Percentiles rank a stretch among this genome's conserved stretches.
Conservation (phyloP, 306 rosid species). For the Prunus dulcis region DNA sequence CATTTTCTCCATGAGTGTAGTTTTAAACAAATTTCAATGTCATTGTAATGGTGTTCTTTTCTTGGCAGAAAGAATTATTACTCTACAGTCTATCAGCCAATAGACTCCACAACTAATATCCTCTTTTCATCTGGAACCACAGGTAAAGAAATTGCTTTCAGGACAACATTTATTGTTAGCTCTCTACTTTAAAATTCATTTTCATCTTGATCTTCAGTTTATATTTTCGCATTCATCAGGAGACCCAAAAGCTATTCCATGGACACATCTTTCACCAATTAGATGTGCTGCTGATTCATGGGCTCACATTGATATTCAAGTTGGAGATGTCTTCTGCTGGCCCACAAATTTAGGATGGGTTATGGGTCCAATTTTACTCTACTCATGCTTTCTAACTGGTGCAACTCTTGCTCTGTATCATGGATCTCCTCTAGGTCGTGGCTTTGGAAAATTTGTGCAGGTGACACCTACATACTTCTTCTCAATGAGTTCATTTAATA, state of each 20-base stretch:
- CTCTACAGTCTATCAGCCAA: constrained; percentile 57
- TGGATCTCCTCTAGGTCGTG: constrained; percentile 89
- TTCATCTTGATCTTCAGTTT: constrained; percentile 14
- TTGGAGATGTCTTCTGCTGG: constrained; percentile 74
- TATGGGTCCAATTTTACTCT: constrained; percentile 72
- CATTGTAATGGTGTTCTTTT: constrained; percentile 8
- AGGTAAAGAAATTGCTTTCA: constrained; percentile 39
- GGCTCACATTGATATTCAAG: constrained; percentile 57
- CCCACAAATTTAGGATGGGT: constrained; percentile 98
- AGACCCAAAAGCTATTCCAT: constrained; percentile 94
- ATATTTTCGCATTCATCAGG: constrained; percentile 42
- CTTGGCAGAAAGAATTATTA: constrained; percentile 55
- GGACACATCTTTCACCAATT: constrained; percentile 90
- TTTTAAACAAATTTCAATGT: background rate
- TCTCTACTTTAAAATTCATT: background rate
- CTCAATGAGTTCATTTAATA: background rate
- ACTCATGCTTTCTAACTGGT: constrained; percentile 64
- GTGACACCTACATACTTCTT: constrained; percentile 34
- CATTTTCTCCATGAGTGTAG: background rate
- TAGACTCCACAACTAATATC: constrained; percentile 67
- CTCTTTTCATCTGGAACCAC: constrained; percentile 98
- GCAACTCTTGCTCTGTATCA: constrained; percentile 91
- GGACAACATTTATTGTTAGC: constrained; percentile 5
- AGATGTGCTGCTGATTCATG: constrained; percentile 74
- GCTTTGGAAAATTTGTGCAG: constrained; percentile 92